A percentile compares a stretch with the other conserved stretches of the same genome.
Evolutionary conservation across 495 filamentous ascomycete species (phyloP).

Genomic region (Letharia lupina): DNA sequence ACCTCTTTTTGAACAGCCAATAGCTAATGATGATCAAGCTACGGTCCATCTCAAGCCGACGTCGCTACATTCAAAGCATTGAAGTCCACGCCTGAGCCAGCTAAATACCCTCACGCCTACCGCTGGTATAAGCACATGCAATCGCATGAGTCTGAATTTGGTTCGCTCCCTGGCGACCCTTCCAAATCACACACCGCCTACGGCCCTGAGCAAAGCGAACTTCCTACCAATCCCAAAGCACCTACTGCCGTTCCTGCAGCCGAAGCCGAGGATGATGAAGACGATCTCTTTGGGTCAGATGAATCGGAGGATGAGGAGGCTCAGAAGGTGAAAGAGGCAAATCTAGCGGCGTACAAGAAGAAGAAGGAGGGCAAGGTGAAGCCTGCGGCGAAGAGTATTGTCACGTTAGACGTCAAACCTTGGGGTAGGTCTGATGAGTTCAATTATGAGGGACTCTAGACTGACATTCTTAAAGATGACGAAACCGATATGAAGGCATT

Average conservation of each 20-base stretch:
- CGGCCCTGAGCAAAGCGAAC: slow-evolving; percentile 71
- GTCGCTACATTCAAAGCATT: slow-evolving; percentile 88
- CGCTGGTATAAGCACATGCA: slow-evolving; percentile 99
- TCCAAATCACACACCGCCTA: slow-evolving; percentile 81
- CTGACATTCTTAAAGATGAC: slow-evolving; percentile 55
- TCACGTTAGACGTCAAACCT: slow-evolving; percentile 94
- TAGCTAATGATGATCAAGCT: slow-evolving; percentile 46
- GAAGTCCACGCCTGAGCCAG: slow-evolving; percentile 61
- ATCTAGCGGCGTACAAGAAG: slow-evolving; percentile 86
- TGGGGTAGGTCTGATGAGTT: slow-evolving; percentile 65
- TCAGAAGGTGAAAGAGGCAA: slow-evolving; percentile 70
- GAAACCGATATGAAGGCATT: slow-evolving; percentile 83
- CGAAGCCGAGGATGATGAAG: slow-evolving; percentile 63
- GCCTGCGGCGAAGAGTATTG: slow-evolving; percentile 86
- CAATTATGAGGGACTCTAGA: slow-evolving; percentile 1
- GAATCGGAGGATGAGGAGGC: slow-evolving; percentile 86
- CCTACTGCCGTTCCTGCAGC: slow-evolving; percentile 58
- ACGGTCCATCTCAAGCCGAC: slow-evolving; percentile 87
- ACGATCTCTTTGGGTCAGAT: slow-evolving; percentile 81
- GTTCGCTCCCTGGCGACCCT: slow-evolving; percentile 82
- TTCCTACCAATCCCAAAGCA: slow-evolving; percentile 73
- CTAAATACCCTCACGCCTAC: slow-evolving; percentile 86
- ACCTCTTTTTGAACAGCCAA: not conserved
- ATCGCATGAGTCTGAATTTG: slow-evolving; percentile 83
- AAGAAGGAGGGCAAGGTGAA: slow-evolving; percentile 94